Conservation (phyloP, 2,329 filamentous ascomycete species). For the Cladosporium oxysporum region DNA sequence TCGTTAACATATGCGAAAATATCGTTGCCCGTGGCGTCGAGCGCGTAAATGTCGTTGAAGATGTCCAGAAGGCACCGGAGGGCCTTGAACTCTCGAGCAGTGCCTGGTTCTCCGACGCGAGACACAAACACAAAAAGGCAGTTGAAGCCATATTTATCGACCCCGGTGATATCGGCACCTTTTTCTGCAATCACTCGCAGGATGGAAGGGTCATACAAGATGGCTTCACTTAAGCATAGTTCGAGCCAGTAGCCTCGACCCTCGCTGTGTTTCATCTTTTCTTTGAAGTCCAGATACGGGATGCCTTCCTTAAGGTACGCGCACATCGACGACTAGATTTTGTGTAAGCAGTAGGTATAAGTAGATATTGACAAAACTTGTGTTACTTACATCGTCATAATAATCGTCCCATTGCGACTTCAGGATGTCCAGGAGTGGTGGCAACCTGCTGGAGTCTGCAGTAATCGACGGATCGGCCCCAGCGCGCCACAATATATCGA, state of each 20-base stretch:
- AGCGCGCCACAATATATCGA: background rate
- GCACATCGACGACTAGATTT: too few relatives aligned
- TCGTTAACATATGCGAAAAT: background rate
- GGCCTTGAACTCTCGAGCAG: background rate
- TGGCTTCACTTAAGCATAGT: background rate
- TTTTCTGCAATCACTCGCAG: background rate
- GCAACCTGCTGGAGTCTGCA: too few relatives aligned
- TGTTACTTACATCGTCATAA: too few relatives aligned
- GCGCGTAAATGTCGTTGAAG: background rate
- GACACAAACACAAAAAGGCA: background rate
- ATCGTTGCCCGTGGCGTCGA: background rate
- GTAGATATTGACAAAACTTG: too few relatives aligned
- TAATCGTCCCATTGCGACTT: too few relatives aligned
- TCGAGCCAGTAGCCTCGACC: background rate
- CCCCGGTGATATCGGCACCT: background rate
- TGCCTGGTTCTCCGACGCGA: background rate
- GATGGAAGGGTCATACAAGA: background rate
- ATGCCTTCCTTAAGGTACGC: background rate
- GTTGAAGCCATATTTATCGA: background rate
- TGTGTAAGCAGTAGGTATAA: too few relatives aligned
- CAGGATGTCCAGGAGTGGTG: too few relatives aligned
- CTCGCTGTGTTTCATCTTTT: background rate
- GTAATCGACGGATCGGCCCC: background rate
- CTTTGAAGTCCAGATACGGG: background rate
- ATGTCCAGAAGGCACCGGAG: background rate